phyloP scores from a whole-genome alignment of 495 filamentous ascomycete genomes.

The Podospora conica region DNA sequence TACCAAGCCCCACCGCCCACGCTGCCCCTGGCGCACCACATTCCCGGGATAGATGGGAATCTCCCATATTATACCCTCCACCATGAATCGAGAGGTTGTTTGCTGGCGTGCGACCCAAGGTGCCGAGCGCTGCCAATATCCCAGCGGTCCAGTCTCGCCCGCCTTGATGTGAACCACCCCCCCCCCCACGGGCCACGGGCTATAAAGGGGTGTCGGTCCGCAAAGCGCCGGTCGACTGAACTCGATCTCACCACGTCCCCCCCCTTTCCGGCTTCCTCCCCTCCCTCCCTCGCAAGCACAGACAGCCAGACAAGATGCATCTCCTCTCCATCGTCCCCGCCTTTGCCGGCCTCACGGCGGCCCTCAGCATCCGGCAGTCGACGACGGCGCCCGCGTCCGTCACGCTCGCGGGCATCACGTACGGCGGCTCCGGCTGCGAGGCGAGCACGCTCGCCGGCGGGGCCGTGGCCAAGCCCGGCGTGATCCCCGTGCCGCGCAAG shows the following conservation, averaged over 20 bases:
- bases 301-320: conserved; percentile 9
- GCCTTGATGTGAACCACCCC: background rate
- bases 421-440: conserved; percentile 7
- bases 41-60: conserved; percentile 14
- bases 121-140: conserved; percentile 7
- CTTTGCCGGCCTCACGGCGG: conserved; percentile 12
- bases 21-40: conserved; percentile 3
- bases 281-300: background rate
- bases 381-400: background rate
- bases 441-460: background rate
- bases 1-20: conserved; percentile 3
- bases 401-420: conserved; percentile 5
- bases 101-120: conserved; percentile 6
- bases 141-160: background rate
- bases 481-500: background rate
- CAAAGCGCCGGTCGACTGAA: background rate
- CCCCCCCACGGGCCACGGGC: background rate
- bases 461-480: conserved; percentile 2
- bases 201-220: background rate
- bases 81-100: background rate
- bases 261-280: background rate
- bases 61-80: conserved; percentile 6
- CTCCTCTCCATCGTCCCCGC: conserved; percentile 4
- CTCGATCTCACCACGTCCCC: background rate
- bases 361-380: conserved; percentile 3